Conservation (phyloP, 202 grass and related monocot species). For the Schoenoplectus tabernaemontani region DNA sequence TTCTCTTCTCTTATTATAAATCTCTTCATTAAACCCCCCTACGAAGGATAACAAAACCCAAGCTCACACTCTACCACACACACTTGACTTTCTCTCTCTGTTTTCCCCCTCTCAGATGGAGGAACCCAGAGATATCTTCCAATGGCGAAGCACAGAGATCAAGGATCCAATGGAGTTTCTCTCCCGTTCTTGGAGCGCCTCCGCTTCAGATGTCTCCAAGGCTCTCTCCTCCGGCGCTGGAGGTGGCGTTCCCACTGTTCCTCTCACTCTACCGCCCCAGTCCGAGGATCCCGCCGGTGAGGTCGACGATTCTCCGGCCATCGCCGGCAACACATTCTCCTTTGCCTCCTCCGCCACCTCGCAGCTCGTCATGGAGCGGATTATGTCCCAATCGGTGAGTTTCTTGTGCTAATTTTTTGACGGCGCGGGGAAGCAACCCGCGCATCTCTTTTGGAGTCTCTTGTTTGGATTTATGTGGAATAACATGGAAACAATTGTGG, state of each 20-base stretch:
- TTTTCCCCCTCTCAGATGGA: slow-evolving; percentile 42
- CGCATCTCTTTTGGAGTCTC: too few relatives aligned
- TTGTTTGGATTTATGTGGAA: neutral
- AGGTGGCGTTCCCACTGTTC: neutral
- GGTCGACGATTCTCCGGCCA: slow-evolving; percentile 33
- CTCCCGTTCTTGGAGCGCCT: slow-evolving; percentile 79
- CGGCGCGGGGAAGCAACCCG: too few relatives aligned
- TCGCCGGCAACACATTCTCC: slow-evolving; percentile 79
- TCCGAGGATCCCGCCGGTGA: slow-evolving; percentile 58
- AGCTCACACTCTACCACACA: too few relatives aligned
- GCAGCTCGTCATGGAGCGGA: slow-evolving; percentile 81
- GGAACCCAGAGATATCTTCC: slow-evolving; percentile 22
- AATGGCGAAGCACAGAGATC: slow-evolving; percentile 11
- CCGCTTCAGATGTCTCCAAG: slow-evolving; percentile 58
- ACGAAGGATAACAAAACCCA: too few relatives aligned
- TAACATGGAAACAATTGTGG: neutral
- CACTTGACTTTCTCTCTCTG: too few relatives aligned
- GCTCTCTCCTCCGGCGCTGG: slow-evolving; percentile 25
- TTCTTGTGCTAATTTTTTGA: too few relatives aligned
- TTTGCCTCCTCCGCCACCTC: slow-evolving; percentile 83
- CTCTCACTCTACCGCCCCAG: slow-evolving; percentile 19
- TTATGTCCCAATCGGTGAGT: slow-evolving; percentile 93
- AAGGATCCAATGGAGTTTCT: slow-evolving; percentile 76
- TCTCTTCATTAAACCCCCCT: too few relatives aligned
- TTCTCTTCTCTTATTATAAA: too few relatives aligned